Conservation (phyloP, 2,329 filamentous ascomycete genomes). For the Trichoderma sp. region DNA sequence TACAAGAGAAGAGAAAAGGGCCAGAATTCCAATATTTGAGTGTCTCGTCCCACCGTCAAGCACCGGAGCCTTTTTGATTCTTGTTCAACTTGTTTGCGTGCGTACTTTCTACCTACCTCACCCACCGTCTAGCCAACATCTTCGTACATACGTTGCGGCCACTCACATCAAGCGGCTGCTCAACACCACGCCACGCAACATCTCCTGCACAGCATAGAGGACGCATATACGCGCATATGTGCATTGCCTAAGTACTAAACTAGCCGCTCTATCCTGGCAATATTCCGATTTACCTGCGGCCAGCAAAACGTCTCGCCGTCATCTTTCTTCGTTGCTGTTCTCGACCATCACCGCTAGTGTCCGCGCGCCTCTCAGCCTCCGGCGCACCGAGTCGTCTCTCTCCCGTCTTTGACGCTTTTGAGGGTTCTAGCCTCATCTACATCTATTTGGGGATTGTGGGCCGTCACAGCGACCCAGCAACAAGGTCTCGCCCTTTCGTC, state of each 20-base stretch:
- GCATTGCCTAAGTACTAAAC: not conserved
- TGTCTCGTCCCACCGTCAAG: not conserved
- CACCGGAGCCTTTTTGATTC: not conserved
- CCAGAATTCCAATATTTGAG: conserved; percentile 9
- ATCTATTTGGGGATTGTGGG: conserved; percentile 10
- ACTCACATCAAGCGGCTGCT: not conserved
- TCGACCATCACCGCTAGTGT: conserved; percentile 11
- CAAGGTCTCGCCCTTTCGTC: conserved; percentile 5
- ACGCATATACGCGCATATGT: conserved; percentile 6
- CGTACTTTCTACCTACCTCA: not conserved
- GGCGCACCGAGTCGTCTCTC: conserved; percentile 1
- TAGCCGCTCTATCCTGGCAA: not conserved
- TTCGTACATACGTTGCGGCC: not conserved
- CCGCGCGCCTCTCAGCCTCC: conserved; percentile 8
- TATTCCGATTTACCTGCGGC: not conserved
- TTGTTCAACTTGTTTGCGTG: not conserved
- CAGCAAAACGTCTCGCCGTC: not conserved
- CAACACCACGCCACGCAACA: not conserved
- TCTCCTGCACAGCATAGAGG: conserved; percentile 10
- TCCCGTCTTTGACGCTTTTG: not conserved
- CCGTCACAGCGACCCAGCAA: not conserved
- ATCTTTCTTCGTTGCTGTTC: not conserved
- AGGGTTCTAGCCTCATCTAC: conserved; percentile 1
- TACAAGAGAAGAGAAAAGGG: not conserved
- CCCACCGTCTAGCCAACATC: not conserved